These are phyloP conservation scores for Hibiscus trionum DNA, from an alignment of 345 rosid genomes.

Conservation along the genomic window DNA sequence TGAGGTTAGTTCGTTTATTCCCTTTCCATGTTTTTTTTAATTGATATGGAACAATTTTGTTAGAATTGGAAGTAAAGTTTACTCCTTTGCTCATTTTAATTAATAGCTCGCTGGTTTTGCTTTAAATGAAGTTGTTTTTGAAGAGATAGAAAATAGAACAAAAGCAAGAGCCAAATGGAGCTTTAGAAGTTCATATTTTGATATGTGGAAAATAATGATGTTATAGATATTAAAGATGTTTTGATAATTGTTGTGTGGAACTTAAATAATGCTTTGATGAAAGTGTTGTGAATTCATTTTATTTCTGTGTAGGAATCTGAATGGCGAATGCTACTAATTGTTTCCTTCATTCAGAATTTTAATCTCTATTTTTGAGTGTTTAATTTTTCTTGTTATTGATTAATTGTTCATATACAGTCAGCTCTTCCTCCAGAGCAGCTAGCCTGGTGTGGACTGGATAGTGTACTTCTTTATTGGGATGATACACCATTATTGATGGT, in stretches of 20 bases:
- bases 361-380: background rate
- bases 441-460: constrained; percentile 98
- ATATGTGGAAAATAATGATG: background rate
- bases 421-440: constrained; percentile 94
- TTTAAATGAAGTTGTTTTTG: background rate
- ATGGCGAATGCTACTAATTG: background rate
- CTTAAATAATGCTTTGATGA: background rate
- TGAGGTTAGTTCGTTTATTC: constrained; percentile 42
- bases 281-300: background rate
- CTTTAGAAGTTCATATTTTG: constrained; percentile 1
- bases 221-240: background rate
- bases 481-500: constrained; percentile 82
- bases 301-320: background rate
- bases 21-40: background rate
- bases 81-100: background rate
- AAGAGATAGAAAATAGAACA: background rate
- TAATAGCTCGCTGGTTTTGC: background rate
- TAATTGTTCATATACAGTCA: constrained; percentile 44
- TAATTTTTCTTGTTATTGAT: background rate
- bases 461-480: constrained; percentile 85
- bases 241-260: background rate
- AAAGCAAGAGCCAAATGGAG: background rate
- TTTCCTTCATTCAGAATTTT: background rate
- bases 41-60: background rate
- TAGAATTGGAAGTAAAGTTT: background rate